Evolutionary conservation across 2,329 filamentous ascomycete species (phyloP), one percentile per base, ranked within the genome.

Genomic region (Alternaria sp.): DNA sequence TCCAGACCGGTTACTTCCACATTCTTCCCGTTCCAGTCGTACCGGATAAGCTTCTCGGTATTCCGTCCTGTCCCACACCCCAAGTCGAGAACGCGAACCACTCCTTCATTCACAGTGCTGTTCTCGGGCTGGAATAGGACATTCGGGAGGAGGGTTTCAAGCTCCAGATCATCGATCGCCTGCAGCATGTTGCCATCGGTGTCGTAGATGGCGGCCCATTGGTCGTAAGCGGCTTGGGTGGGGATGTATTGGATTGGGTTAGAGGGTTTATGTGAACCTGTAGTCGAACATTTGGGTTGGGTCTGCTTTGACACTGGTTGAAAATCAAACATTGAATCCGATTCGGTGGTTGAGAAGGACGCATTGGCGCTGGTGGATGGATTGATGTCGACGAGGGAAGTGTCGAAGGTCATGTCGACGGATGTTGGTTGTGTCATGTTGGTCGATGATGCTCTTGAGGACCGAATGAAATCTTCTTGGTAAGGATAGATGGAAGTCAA

Each of bases 31-130:
- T 53, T 46, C 68, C 65, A 72, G 58, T 74, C 44, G 48, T 78
- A 78, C 23, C 55, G 54, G 21, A 81, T 68, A 1, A 89, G 78
- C 39, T 84, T 84, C 3, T 80, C 60, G 0, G 87, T 90, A 65
- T 87, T 89, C 34, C 88, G 80, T 2, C 86, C 87, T 0, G 88
- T 90, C 2, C 88, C 88, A 67, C 86, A 89, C 24, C 87, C 88
- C 2, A 90, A 76, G 65, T 90, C 87, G n/a, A 89, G 76, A 28
- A 87, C 65, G 31, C 76, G 80, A 51, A 80, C 49, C 40, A 51
- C 36, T 3, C 26, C 13, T 28, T 23, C 34, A 65, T 46, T 24
- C 11, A n/a, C 17, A n/a, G 3, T 23, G 23, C 36, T 49, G 8
- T 26, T 36, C 5, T 62, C 44, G 8, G 80, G 68, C 10, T 71